Evolutionary conservation across 805 yeast species (phyloP).

Genomic region (Saccharomyces kudriavzevii): DNA sequence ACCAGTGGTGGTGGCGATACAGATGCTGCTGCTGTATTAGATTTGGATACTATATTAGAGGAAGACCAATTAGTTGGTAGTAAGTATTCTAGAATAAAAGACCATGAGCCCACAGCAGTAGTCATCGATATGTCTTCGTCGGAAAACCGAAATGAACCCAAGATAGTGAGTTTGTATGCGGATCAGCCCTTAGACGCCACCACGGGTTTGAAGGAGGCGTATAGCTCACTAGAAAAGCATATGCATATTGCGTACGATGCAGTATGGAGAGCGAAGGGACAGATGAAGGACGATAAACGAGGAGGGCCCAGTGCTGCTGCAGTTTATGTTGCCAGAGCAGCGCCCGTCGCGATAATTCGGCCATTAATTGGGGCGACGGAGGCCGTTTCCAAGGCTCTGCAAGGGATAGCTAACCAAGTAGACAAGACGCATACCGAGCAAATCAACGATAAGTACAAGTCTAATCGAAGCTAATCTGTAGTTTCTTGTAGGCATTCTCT

Average conservation of each 20-base stretch:
- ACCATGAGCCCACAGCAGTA: constrained; percentile 22
- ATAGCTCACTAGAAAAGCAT: constrained; percentile 61
- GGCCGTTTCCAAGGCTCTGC: constrained; percentile 70
- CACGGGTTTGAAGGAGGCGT: constrained; percentile 72
- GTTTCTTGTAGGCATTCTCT: not conserved
- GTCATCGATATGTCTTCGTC: constrained; percentile 19
- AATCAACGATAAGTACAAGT: constrained; percentile 60
- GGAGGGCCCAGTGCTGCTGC: constrained; percentile 54
- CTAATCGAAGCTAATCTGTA: constrained; percentile 3
- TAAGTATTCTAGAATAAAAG: constrained; percentile 28
- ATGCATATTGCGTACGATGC: constrained; percentile 58
- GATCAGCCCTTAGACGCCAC: constrained; percentile 68
- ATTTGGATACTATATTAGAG: constrained; percentile 23
- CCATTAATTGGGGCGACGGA: constrained; percentile 92
- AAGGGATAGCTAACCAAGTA: constrained; percentile 76
- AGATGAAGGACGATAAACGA: constrained; percentile 40
- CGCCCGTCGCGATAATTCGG: constrained; percentile 73
- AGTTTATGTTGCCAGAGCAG: constrained; percentile 56
- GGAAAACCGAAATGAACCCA: constrained; percentile 17
- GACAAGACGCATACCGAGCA: constrained; percentile 56
- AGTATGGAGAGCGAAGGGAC: constrained; percentile 49
- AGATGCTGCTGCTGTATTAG: constrained; percentile 4
- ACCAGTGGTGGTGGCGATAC: constrained; percentile 4
- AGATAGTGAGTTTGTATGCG: constrained; percentile 63
- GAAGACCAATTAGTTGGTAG: constrained; percentile 32